A percentile compares a stretch with the other conserved stretches of the same genome.
phyloP scores from a whole-genome alignment of 1,139 yeast species.

The Pichia norvegensis region DNA sequence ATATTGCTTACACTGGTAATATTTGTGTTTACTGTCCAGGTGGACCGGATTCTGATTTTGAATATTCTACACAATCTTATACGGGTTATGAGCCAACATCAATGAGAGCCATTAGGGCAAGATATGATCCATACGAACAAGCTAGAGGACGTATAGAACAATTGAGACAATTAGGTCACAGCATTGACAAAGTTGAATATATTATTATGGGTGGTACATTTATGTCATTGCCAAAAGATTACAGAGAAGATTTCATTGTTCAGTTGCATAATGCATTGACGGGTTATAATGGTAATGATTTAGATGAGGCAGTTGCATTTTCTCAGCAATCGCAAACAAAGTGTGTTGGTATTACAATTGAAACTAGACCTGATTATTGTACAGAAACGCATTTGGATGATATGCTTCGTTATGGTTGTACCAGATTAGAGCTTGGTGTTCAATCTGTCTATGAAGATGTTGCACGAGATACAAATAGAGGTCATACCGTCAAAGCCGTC shows the following conservation, averaged over 20 bases:
- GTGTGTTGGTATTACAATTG: conserved; percentile 97
- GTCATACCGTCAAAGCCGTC: conserved; percentile 94
- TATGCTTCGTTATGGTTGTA: conserved; percentile 94
- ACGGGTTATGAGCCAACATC: conserved; percentile 99
- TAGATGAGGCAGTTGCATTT: conserved; percentile 84
- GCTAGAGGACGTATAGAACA: conserved; percentile 98
- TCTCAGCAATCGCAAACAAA: conserved; percentile 94
- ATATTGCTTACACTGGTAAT: conserved; percentile 96
- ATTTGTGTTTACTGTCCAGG: conserved; percentile 99
- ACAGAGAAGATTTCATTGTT: conserved; percentile 81
- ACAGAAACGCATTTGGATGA: conserved; percentile 92
- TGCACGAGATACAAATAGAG: conserved; percentile 96
- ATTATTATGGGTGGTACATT: conserved; percentile 99
- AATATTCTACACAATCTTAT: conserved; percentile 94
- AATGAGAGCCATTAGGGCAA: conserved; percentile 95
- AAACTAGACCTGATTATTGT: conserved; percentile 97
- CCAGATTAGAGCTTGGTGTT: conserved; percentile 94
- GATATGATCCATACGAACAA: conserved; percentile 97
- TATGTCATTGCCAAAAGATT: conserved; percentile 86
- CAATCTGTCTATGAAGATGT: conserved; percentile 97
- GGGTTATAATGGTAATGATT: conserved; percentile 80
- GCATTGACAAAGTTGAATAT: conserved; percentile 94
- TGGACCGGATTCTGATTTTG: conserved; percentile 98
- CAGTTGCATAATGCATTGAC: conserved; percentile 91
- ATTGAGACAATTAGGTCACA: conserved; percentile 88